These are phyloP conservation scores for Entomophthora muscae DNA, from an alignment of 371 early-diverging fungal species.

Conservation along the genomic window DNA sequence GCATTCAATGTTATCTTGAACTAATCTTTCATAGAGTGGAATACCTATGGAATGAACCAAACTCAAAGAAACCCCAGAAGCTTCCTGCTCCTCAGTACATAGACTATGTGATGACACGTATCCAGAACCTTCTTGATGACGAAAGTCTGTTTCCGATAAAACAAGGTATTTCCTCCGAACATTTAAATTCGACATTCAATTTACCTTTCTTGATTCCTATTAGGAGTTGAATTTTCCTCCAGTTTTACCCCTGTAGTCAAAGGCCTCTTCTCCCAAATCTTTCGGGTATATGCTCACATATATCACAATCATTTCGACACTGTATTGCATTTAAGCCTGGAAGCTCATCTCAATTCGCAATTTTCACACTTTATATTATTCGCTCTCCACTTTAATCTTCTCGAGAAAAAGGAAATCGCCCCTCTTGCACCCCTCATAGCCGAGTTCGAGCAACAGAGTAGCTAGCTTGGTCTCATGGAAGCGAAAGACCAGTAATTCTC, in stretches of 20 bases:
- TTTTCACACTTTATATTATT: conserved; percentile 89
- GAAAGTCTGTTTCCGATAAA: conserved; percentile 78
- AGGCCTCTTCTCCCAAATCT: conserved; percentile 62
- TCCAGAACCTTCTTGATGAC: conserved; percentile 72
- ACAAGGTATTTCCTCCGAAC: conserved; percentile 11
- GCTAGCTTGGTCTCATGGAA: too few species aligned
- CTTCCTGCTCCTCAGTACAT: conserved; percentile 87
- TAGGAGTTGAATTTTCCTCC: conserved; percentile 56
- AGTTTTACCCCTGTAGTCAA: conserved; percentile 50
- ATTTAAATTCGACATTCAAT: not conserved
- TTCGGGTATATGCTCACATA: conserved; percentile 83
- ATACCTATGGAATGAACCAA: conserved; percentile 80
- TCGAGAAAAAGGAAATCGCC: conserved; percentile 77
- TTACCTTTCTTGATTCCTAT: not conserved
- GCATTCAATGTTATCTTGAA: not conserved
- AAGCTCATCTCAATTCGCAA: conserved; percentile 83
- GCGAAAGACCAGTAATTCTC: too few species aligned
- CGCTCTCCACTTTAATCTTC: conserved; percentile 71
- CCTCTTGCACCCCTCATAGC: conserved; percentile 65
- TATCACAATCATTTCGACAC: conserved; percentile 81
- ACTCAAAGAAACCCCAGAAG: conserved; percentile 50
- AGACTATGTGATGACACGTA: conserved; percentile 79
- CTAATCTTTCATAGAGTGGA: conserved; percentile 32
- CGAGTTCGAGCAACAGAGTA: conserved; percentile 29
- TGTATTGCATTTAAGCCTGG: conserved; percentile 57